A percentile compares a stretch with the other conserved stretches of the same genome.
Evolutionary conservation across 1,284 basidiomycete species (phyloP).

Genomic region (Austropuccinia psidii): DNA sequence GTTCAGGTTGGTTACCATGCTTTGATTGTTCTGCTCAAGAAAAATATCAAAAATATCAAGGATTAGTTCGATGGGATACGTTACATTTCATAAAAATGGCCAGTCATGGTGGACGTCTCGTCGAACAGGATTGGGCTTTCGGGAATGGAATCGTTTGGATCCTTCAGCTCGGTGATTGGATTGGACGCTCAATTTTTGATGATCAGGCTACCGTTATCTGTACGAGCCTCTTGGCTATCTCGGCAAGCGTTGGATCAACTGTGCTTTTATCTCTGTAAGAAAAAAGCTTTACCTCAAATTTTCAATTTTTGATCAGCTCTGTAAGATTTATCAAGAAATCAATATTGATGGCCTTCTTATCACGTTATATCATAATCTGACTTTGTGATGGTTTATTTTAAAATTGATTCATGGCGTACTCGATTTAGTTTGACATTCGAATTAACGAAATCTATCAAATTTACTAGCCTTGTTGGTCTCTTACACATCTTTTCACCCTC

Average conservation of each 20-base stretch:
- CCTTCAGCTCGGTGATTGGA: not conserved
- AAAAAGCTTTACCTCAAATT: not conserved
- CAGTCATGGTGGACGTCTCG: not conserved
- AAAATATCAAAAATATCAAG: not conserved
- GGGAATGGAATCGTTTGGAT: not conserved
- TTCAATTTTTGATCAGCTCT: too few species aligned
- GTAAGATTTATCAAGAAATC: too few species aligned
- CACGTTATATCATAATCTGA: not conserved
- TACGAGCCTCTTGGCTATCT: not conserved
- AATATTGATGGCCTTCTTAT: too few species aligned
- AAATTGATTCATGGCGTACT: not conserved
- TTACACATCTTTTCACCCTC: slow-evolving; percentile 20
- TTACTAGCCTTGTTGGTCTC: not conserved
- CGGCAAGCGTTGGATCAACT: not conserved
- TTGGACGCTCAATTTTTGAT: not conserved
- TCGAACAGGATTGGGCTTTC: slow-evolving; percentile 18
- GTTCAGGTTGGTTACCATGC: too few species aligned
- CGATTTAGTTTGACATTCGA: not conserved
- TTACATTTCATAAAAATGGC: not conserved
- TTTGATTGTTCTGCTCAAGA: not conserved
- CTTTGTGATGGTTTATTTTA: not conserved
- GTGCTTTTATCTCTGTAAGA: slow-evolving; percentile 9
- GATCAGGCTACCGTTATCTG: not conserved
- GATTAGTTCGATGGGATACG: slow-evolving; percentile 10
- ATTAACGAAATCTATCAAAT: not conserved